Evolutionary conservation across 163 green algal genomes (phyloP), one percentile per base, ranked within the genome.

Genomic region (Scenedesmus sp.): DNA sequence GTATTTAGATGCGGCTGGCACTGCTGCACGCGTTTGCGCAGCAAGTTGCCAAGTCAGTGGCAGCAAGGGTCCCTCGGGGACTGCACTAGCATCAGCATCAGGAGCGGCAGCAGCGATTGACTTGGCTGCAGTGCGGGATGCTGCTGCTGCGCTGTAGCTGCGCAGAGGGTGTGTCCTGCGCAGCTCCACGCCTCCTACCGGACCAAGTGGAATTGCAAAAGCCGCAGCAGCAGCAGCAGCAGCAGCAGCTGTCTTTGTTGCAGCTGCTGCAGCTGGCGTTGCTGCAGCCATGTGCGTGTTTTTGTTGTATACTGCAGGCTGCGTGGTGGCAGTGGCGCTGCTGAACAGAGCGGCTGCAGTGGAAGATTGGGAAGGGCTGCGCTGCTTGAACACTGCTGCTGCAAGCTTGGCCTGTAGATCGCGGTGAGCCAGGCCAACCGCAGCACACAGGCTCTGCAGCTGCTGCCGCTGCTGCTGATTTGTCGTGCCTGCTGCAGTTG

Each of bases 361-460:
- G 55, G 13, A 54, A 18, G 46, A 16, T 16, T 70, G 55, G 67
- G 82, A n/a, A 46, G 20, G 5, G 15, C 18, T 4, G 1, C 52
- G 52, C 82, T 77, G 84, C 16, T 82, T 57, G 52, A 90, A 90
- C 9, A 90, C n/a, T 56, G 86, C 86, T 34, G 67, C 52, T 59
- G 86, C 86, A 16, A 90, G 18, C 54, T 26, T 84, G 6, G 74
- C 52, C 66, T 90, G 86, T 4, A 90, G 9, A 15, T 73, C 67
- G 7, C 13, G 34, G 46, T 90, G 86, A 2, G 86, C 66, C 1
- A 20, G 54, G 12, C 66, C 86, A 4, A 84, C 67, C 4, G 66
- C 86, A n/a, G 7, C 13, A 57, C 86, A 90, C 10, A 73, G 1
- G 18, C 54, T 1, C 56, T 90, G 86, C 55, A 90, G 46, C 8